phyloP scores from a whole-genome alignment of 306 rosid species.

The Lathyrus tuberosus region DNA sequence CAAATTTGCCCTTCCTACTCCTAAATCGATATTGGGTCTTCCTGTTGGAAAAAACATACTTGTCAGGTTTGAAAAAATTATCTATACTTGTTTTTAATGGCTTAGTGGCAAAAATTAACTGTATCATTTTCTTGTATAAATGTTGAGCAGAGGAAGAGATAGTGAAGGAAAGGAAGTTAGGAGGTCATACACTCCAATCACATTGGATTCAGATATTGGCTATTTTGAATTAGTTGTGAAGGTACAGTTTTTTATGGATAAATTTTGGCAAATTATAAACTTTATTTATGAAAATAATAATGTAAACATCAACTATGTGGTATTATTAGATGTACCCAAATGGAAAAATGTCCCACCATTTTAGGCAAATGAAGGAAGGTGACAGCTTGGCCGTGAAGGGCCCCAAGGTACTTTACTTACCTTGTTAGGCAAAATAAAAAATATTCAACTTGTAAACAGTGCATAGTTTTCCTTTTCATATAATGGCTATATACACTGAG shows the following conservation, averaged over 20 bases:
- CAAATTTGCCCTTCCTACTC: conserved; percentile 66
- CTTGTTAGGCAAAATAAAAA: not conserved
- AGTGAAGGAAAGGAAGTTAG: conserved; percentile 56
- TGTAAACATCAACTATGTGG: not conserved
- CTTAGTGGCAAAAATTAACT: not conserved
- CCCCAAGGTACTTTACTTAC: conserved; percentile 59
- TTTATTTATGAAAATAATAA: conserved; percentile 2
- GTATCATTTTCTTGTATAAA: not conserved
- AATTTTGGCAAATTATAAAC: not conserved
- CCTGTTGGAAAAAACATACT: conserved; percentile 78
- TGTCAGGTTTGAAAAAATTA: conserved; percentile 51
- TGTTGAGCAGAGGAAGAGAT: conserved; percentile 63
- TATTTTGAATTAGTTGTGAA: conserved; percentile 75
- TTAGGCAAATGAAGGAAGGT: conserved; percentile 67
- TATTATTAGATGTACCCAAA: conserved; percentile 72
- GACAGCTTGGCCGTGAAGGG: conserved; percentile 68
- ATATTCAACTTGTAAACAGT: not conserved
- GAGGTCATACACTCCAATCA: conserved; percentile 81
- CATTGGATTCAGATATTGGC: conserved; percentile 74
- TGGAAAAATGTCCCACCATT: conserved; percentile 88
- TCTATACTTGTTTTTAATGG: no score
- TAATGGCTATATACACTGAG: not conserved
- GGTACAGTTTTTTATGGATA: conserved; percentile 41
- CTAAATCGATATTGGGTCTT: conserved; percentile 71
- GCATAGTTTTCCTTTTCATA: not conserved